These are phyloP conservation scores for Spergularia azorica DNA, from an alignment of 179 eudicot species.

Conservation along the genomic window DNA sequence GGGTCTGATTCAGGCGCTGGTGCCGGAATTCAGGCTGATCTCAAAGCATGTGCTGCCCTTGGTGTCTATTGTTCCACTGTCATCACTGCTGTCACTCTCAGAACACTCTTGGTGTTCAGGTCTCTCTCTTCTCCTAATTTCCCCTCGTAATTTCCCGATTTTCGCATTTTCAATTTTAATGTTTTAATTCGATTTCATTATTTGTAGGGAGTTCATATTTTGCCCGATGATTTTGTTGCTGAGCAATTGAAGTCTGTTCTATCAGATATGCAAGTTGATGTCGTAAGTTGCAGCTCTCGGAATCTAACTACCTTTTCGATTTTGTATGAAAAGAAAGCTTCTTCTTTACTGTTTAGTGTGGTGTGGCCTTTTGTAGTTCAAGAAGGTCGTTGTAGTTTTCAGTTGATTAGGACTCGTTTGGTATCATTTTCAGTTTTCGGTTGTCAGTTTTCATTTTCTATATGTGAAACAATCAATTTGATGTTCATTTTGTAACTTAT, in stretches of 20 bases:
- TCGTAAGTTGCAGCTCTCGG: too few relatives aligned
- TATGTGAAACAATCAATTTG: too few relatives aligned
- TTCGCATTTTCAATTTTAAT: too few relatives aligned
- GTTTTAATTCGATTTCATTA: slow-evolving; percentile 1
- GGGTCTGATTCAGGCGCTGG: slow-evolving; percentile 99
- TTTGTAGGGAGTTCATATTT: slow-evolving; percentile 64
- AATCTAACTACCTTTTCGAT: neutral
- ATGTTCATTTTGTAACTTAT: too few relatives aligned
- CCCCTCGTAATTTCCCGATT: too few relatives aligned
- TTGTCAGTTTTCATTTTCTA: too few relatives aligned
- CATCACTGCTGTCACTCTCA: slow-evolving; percentile 89
- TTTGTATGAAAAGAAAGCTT: too few relatives aligned
- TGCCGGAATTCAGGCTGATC: slow-evolving; percentile 91
- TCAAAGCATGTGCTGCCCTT: slow-evolving; percentile 83
- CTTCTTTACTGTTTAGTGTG: too few relatives aligned
- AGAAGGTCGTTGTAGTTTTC: too few relatives aligned
- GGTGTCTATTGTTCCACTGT: slow-evolving; percentile 94
- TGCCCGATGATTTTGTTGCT: slow-evolving; percentile 69
- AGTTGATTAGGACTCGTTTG: too few relatives aligned
- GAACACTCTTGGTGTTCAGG: slow-evolving; percentile 95
- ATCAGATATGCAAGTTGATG: slow-evolving; percentile 87
- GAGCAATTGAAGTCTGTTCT: slow-evolving; percentile 83
- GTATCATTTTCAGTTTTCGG: too few relatives aligned
- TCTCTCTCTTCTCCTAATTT: slow-evolving; percentile 19
- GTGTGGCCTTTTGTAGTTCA: too few relatives aligned